Conservation (phyloP, 305 asterid genomes). For the Nicotiana rustica region DNA sequence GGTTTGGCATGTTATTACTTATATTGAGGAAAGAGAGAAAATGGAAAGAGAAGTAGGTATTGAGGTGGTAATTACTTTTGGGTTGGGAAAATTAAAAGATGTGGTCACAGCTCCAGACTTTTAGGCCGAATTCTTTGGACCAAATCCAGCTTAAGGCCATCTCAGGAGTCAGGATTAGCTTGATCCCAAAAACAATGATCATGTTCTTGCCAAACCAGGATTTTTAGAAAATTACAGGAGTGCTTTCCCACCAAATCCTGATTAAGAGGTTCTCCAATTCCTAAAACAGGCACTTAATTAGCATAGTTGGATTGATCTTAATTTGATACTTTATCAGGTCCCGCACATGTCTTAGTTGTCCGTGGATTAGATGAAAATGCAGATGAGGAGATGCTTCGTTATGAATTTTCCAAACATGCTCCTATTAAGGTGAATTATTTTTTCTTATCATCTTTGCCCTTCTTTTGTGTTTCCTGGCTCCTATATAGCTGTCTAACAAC, state of each 20-base stretch:
- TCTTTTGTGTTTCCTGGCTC: not conserved
- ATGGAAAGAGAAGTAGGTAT: conserved; percentile 4
- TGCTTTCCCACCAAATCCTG: conserved; percentile 19
- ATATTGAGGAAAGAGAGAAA: conserved; percentile 18
- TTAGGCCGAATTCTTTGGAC: conserved; percentile 19
- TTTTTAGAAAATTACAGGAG: not conserved
- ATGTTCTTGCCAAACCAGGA: conserved; percentile 25
- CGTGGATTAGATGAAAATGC: conserved; percentile 99
- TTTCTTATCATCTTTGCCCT: not conserved
- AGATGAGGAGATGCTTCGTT: conserved; percentile 98
- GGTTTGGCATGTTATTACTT: conserved; percentile 16
- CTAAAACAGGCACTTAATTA: not conserved
- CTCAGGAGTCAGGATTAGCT: not conserved
- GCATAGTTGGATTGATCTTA: conserved; percentile 10
- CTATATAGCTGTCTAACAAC: conserved; percentile 38
- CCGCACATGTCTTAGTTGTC: conserved; percentile 95
- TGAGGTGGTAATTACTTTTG: not conserved
- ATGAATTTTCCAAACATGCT: conserved; percentile 93
- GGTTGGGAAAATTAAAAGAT: not conserved
- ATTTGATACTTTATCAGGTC: conserved; percentile 61
- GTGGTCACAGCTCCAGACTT: not conserved
- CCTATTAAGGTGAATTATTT: conserved; percentile 77
- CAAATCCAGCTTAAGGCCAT: not conserved
- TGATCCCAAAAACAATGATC: not conserved
- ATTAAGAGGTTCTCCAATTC: conserved; percentile 17